Evolutionary conservation across 2,329 filamentous ascomycete genomes (phyloP), one percentile per base, ranked within the genome.

Genomic region (Myriosclerotinia curreyana): DNA sequence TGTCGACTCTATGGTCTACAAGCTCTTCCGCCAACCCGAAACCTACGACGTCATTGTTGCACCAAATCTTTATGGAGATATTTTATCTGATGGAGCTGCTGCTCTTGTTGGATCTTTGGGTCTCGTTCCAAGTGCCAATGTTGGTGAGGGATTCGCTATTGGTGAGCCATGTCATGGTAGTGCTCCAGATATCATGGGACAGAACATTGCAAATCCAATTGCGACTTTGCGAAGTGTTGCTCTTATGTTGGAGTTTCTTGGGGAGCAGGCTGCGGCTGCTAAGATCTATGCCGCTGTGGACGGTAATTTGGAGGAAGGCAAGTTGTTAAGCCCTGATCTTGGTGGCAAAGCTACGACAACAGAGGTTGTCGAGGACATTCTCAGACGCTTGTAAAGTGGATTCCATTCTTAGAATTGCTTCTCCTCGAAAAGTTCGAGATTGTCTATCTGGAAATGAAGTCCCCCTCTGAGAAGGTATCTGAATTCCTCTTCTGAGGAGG

Each of bases 1-100:
- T 71, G 94, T 99, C 68, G 95, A 99, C 79, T 94, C 89, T 67
- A 99, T 99, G 95, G 92, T 98, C 65, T 98, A 98, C 86, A 98
- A 98, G 83, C 89, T 99, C 64, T 98, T 98, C 87, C 91, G 94
- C 67, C 92, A 98, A 79, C 95, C 95, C 51, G 84, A 89, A 74
- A 89, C 89, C 74, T 99, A 98, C 86, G 95, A 99, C 77, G 94
- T 98, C 70, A 96, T 99, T 71, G 95, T 99, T 54, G 95, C 94
- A 11, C 95, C 94, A 60, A 98, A 98, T 80, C 84, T 99, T 67
- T 98, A 99, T 79, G 95, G 95, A 70, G 95, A 99, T 78, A 95
- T 99, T 71, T 83, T 99, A 48, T 96, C 92, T 2, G 95, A 99
- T 77, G 94, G 92, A 69, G 94, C 95, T 59, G 95, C 95, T 34